Conservation (phyloP, 495 filamentous ascomycete species). For the Neurospora sp. region DNA sequence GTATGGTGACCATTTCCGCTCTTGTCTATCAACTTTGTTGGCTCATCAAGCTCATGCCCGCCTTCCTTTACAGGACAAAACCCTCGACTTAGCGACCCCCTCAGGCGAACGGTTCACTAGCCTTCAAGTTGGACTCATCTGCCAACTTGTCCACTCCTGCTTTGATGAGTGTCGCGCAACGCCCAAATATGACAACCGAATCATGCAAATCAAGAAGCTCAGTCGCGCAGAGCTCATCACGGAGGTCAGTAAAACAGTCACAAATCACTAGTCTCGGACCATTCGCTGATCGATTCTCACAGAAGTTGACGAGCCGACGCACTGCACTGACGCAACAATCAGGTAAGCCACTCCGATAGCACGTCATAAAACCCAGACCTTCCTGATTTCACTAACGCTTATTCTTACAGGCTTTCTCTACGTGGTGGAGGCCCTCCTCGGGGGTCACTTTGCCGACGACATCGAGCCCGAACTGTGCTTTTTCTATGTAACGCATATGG, state of each 20-base stretch:
- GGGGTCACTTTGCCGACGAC: neutral
- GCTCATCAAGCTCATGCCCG: neutral
- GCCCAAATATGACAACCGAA: neutral
- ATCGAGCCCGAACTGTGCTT: neutral
- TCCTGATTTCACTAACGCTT: neutral
- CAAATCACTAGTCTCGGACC: neutral
- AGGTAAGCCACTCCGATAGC: neutral
- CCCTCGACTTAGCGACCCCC: neutral
- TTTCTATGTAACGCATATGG: neutral
- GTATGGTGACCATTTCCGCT: neutral
- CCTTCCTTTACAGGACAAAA: neutral
- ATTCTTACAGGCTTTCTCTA: neutral
- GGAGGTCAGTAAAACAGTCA: neutral
- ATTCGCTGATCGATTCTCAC: neutral
- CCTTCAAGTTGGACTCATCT: neutral
- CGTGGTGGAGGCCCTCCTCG: neutral
- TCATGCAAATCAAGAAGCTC: neutral
- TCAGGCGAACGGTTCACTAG: neutral
- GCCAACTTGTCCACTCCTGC: neutral
- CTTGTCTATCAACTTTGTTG: neutral
- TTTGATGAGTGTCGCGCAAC: neutral
- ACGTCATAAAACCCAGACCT: rapidly evolving
- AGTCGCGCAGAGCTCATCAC: neutral
- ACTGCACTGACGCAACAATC: neutral
- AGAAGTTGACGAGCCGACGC: neutral